Conservation (phyloP, 139 green algal species). For the Raphidocelis subcapitata region DNA sequence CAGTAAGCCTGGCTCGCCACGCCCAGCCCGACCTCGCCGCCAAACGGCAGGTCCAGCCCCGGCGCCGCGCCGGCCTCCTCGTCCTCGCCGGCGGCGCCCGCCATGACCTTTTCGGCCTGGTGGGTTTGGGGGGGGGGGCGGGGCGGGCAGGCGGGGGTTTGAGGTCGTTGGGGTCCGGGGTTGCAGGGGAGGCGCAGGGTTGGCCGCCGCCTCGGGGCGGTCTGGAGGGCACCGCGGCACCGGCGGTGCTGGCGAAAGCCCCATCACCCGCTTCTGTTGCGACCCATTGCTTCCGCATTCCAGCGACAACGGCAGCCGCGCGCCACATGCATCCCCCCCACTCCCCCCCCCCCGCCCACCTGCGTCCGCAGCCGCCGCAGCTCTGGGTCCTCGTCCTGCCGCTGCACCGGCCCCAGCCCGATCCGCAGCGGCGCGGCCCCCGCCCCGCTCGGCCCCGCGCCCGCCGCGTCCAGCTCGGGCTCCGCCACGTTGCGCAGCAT, state of each 20-base stretch:
- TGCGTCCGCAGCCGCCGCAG: background rate
- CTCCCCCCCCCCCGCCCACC: background rate
- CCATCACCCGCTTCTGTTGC: too few species aligned
- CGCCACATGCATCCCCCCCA: background rate
- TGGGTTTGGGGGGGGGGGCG: background rate
- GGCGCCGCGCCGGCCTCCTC: slow-evolving; percentile 12
- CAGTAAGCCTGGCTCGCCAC: slow-evolving; percentile 82
- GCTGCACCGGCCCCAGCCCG: background rate
- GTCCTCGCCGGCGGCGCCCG: slow-evolving; percentile 6
- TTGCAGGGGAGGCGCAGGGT: too few species aligned
- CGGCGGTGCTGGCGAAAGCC: too few species aligned
- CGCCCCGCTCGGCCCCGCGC: background rate
- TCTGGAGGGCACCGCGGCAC: too few species aligned
- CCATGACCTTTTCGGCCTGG: background rate
- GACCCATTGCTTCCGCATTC: too few species aligned
- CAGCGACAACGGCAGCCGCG: too few species aligned
- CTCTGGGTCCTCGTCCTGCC: background rate
- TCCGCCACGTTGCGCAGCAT: slow-evolving; percentile 61
- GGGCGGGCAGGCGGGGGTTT: slow-evolving; percentile 21
- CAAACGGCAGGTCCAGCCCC: slow-evolving; percentile 57
- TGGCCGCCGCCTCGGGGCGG: too few species aligned
- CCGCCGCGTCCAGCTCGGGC: slow-evolving; percentile 7
- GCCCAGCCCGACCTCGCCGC: slow-evolving; percentile 61
- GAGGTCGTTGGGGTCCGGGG: background rate
- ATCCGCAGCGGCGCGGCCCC: background rate